Conservation (phyloP, 768 basidiomycete genomes). For the Mycena rebaudengoi region DNA sequence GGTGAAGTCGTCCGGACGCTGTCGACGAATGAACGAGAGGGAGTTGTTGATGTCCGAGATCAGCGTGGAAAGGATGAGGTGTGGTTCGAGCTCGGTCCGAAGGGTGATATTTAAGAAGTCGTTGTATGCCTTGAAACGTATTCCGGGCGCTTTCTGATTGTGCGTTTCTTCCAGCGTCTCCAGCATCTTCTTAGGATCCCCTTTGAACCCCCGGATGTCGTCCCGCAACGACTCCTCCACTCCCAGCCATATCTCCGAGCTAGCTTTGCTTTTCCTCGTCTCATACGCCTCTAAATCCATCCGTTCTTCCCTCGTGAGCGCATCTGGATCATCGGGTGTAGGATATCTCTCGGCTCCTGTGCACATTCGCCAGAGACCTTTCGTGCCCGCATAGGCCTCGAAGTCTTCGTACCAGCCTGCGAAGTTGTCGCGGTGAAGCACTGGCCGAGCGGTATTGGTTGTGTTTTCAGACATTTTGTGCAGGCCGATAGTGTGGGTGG, state of each 20-base stretch:
- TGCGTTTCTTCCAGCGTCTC: not conserved
- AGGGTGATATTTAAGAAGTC: not conserved
- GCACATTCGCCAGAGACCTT: conserved; percentile 6
- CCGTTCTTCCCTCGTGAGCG: not conserved
- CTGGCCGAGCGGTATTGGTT: not conserved
- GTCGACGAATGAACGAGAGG: not conserved
- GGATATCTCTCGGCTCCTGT: not conserved
- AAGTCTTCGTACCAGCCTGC: not conserved
- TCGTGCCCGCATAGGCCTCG: not conserved
- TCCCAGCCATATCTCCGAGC: not conserved
- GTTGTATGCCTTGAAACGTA: conserved; percentile 11
- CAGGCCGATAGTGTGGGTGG: not conserved
- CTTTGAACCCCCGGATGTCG: not conserved
- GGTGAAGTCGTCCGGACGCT: not conserved
- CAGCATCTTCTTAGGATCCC: not conserved
- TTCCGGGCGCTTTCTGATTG: conserved; percentile 7
- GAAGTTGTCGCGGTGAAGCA: not conserved
- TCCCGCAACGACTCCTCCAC: conserved; percentile 10
- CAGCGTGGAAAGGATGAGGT: not conserved
- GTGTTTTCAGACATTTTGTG: not conserved
- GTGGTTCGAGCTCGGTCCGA: not conserved
- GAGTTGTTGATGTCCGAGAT: not conserved
- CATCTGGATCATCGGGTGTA: not conserved
- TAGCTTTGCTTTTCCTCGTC: not conserved
- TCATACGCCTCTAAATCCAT: conserved; percentile 2